Evolutionary conservation across 768 basidiomycete genomes (phyloP).

Genomic region (Tricholoma hemisulphureum): DNA sequence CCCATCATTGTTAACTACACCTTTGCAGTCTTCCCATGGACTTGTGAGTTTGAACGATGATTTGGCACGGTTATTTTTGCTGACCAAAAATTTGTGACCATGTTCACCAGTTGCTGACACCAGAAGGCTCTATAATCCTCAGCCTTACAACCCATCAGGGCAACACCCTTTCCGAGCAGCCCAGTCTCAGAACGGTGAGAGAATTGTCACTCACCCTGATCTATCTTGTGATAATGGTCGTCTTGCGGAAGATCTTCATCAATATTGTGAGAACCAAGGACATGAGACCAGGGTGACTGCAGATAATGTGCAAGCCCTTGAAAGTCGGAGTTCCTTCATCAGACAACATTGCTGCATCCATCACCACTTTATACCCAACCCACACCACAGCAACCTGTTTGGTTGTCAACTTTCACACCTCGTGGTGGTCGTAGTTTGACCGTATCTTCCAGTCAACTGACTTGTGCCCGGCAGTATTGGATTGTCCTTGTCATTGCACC

Average conservation of each 20-base stretch:
- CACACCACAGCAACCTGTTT: neutral
- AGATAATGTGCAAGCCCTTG: constrained; percentile 67
- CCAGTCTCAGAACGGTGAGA: constrained; percentile 33
- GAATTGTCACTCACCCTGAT: constrained; percentile 51
- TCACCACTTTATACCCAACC: neutral
- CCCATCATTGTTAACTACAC: constrained; percentile 56
- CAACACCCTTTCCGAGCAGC: constrained; percentile 33
- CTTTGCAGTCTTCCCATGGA: constrained; percentile 14
- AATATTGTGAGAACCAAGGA: constrained; percentile 55
- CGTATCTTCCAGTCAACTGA: constrained; percentile 29
- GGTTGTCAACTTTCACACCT: constrained; percentile 32
- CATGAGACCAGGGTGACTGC: constrained; percentile 63
- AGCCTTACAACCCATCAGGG: constrained; percentile 42
- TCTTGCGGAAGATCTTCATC: constrained; percentile 55
- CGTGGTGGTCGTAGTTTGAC: constrained; percentile 21
- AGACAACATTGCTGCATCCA: constrained; percentile 32
- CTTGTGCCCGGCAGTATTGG: constrained; percentile 39
- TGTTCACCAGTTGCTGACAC: constrained; percentile 30
- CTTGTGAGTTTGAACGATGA: constrained; percentile 12
- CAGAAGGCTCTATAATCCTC: constrained; percentile 37
- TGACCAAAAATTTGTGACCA: neutral
- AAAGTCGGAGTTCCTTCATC: constrained; percentile 54
- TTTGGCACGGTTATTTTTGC: neutral
- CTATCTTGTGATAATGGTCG: constrained; percentile 46
- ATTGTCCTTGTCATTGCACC: constrained; percentile 55